Conservation (phyloP, 805 yeast species). For the Saccharomycopsis microspora region DNA sequence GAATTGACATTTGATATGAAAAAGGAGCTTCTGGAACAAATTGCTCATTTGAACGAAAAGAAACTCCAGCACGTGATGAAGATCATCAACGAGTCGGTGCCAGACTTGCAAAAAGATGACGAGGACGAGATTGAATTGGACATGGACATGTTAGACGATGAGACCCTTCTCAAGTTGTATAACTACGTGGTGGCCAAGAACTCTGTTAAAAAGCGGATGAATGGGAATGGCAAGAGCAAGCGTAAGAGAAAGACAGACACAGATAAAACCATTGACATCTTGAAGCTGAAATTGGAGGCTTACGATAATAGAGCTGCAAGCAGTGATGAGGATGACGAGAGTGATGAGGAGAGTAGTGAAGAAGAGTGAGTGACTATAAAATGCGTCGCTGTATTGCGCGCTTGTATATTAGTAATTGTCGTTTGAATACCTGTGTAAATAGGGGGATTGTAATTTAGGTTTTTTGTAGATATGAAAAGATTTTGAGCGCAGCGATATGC, state of each 20-base stretch:
- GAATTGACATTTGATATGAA: slow-evolving; percentile 82
- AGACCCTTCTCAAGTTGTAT: slow-evolving; percentile 73
- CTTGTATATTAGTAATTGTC: too few relatives aligned
- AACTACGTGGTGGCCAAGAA: slow-evolving; percentile 51
- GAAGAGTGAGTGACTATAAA: slow-evolving; percentile 38
- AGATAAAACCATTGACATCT: slow-evolving; percentile 51
- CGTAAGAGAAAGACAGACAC: slow-evolving; percentile 14
- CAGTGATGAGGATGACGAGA: slow-evolving; percentile 28
- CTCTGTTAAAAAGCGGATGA: slow-evolving; percentile 20
- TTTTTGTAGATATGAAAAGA: too few relatives aligned
- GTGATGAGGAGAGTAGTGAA: slow-evolving; percentile 43
- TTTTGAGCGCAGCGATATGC: too few relatives aligned
- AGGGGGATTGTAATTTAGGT: too few relatives aligned
- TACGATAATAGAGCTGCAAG: slow-evolving; percentile 35
- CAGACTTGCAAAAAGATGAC: slow-evolving; percentile 37
- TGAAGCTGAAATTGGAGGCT: slow-evolving; percentile 67
- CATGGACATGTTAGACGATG: slow-evolving; percentile 82
- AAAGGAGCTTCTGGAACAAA: slow-evolving; percentile 80
- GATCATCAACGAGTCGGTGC: slow-evolving; percentile 68
- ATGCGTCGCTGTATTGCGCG: too few relatives aligned
- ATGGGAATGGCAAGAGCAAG: slow-evolving; percentile 17
- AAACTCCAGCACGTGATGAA: slow-evolving; percentile 75
- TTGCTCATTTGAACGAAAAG: slow-evolving; percentile 65
- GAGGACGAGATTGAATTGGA: slow-evolving; percentile 96
- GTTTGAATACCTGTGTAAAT: too few relatives aligned